Conservation (phyloP, 169 alveolate genomes). For the Amoebophrya sp. region DNA sequence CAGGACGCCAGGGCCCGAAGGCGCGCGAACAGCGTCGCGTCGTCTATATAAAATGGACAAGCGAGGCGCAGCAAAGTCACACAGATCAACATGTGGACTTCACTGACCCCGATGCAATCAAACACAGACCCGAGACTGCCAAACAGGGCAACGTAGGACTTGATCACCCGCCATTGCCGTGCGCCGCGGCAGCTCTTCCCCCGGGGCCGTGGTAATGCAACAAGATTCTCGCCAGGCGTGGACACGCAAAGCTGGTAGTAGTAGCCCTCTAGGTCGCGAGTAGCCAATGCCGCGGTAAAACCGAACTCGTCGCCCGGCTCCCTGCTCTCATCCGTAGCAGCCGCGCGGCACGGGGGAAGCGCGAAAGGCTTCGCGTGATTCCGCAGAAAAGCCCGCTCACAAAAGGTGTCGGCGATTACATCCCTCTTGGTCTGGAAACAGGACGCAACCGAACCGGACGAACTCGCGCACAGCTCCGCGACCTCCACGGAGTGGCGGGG, state of each 20-base stretch:
- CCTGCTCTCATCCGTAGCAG: too few species aligned
- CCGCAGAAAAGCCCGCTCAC: too few species aligned
- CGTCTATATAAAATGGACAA: background rate
- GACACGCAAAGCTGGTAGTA: background rate
- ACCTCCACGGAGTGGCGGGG: background rate
- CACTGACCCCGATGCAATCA: background rate
- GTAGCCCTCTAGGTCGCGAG: background rate
- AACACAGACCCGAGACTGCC: background rate
- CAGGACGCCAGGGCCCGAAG: background rate
- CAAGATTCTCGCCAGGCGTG: background rate
- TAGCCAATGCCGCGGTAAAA: background rate
- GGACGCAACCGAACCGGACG: too few species aligned
- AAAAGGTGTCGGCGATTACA: too few species aligned
- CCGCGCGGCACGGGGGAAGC: too few species aligned
- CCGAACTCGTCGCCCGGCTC: too few species aligned
- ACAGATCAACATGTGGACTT: background rate
- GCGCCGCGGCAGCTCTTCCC: background rate
- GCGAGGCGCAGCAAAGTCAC: background rate
- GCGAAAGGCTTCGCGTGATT: too few species aligned
- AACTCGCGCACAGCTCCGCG: too few species aligned
- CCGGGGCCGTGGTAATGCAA: background rate
- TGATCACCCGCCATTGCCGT: background rate
- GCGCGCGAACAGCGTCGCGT: background rate
- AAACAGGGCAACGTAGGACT: background rate
- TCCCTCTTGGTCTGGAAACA: too few species aligned